These are phyloP conservation scores for Lasiodiplodia citricola DNA, from an alignment of 2,329 filamentous ascomycete genomes.

Conservation along the genomic window DNA sequence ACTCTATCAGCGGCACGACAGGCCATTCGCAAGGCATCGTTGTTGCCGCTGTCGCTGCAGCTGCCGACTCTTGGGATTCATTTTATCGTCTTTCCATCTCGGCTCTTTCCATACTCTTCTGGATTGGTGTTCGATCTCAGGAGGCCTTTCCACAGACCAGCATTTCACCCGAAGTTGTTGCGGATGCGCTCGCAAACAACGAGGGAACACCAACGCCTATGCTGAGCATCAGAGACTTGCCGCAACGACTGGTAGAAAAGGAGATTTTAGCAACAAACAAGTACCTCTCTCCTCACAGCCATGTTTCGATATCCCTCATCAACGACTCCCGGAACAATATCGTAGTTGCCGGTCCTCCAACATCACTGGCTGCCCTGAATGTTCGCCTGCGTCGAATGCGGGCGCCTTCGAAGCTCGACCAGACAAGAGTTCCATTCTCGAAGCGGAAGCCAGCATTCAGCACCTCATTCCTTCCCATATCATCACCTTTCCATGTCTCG, in stretches of 20 bases:
- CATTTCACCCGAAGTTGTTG: conserved; percentile 28
- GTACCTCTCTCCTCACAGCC: conserved; percentile 33
- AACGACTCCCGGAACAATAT: conserved; percentile 38
- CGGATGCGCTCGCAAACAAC: conserved; percentile 28
- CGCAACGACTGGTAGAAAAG: conserved; percentile 30
- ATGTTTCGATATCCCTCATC: conserved; percentile 36
- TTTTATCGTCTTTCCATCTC: conserved; percentile 38
- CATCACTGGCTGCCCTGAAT: conserved; percentile 37
- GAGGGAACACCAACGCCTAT: conserved; percentile 39
- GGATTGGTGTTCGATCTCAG: conserved; percentile 41
- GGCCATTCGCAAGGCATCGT: conserved; percentile 50
- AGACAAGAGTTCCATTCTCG: conserved; percentile 26
- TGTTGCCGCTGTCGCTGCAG: conserved; percentile 41
- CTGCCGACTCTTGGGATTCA: conserved; percentile 41
- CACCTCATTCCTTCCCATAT: conserved; percentile 49
- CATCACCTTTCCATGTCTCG: conserved; percentile 48
- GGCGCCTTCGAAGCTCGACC: conserved; percentile 13
- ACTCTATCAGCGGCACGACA: conserved; percentile 35
- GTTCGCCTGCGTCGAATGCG: conserved; percentile 36
- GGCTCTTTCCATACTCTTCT: conserved; percentile 43
- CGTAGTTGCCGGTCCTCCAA: conserved; percentile 41
- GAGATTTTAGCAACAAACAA: conserved; percentile 35
- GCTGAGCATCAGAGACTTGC: conserved; percentile 38
- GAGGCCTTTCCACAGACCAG: conserved; percentile 30
- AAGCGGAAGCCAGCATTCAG: conserved; percentile 33